Evolutionary conservation across 345 rosid species (phyloP), one percentile per base, ranked within the genome.

Genomic region (Eucalyptus erythrocorys): DNA sequence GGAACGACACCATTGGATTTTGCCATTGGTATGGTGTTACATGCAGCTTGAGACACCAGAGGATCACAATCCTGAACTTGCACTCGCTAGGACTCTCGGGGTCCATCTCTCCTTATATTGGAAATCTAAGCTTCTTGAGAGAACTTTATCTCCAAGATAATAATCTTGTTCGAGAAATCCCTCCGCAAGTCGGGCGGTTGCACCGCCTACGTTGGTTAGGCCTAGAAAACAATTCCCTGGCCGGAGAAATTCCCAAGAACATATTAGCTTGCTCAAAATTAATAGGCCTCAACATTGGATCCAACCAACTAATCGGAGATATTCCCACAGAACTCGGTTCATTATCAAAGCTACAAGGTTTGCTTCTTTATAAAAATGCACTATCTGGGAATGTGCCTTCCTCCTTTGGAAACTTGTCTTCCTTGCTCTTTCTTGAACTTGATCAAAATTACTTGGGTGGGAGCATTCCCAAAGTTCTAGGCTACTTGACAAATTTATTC

Each of bases 381-480:
- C 61, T 90, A 6, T 64, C 85, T 1, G 88, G 91, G 85, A n/a
- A 49, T 27, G 71, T 90, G 61, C 88, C 27, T 88, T 53, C 27
- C 68, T 42, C 48, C 87, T 88, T 34, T 22, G 42, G 61, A 50
- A 88, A 68, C 82, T 45, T 88, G 21, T 61, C 84, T 17, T 79
- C 84, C 4, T 5, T 79, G 8, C 11, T 6, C 11, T 0, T 2
- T 12, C 30, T 40, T 24, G 10, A 6, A 30, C 86, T 42, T 3
- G 1, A 0, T 1, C 3, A 2, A 43, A 82, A 82, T 15, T 5
- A 48, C 32, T 82, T 82, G n/a, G 32, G 13, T 0, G 85, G 48
- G 15, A 40, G 30, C 85, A 81, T 81, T 47, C 85, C 85, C 30
- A 0, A 45, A 26, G 48, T 10, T 82, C 27, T 82, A 24, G 86